Evolutionary conservation across 768 basidiomycete genomes (phyloP).

Genomic region (Calocybe indica): DNA sequence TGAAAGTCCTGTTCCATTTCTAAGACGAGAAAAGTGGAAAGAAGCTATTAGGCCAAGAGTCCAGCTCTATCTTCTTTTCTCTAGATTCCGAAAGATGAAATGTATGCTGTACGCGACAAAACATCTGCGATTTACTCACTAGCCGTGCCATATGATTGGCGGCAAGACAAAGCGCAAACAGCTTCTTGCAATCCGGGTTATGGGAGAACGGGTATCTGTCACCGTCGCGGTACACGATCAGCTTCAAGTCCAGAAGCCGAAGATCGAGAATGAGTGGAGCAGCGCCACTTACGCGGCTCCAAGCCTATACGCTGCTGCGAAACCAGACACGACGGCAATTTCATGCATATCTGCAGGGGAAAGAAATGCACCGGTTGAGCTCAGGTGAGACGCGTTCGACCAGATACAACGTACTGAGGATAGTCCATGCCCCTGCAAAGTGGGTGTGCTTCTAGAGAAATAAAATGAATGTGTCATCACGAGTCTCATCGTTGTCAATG

Average conservation of each 20-base stretch:
- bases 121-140: slow-evolving; percentile 3
- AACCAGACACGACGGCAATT: slow-evolving; percentile 31
- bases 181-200: slow-evolving; percentile 21
- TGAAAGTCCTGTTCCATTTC: too few relatives aligned
- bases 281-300: slow-evolving; percentile 25
- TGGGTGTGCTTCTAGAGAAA: slow-evolving; percentile 21
- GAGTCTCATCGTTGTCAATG: neutral
- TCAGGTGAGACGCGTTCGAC: too few relatives aligned
- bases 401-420: slow-evolving; percentile 19
- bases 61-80: slow-evolving; percentile 16
- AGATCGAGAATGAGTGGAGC: neutral
- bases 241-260: neutral
- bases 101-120: neutral
- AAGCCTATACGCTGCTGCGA: slow-evolving; percentile 30
- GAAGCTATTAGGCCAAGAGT: slow-evolving; percentile 7
- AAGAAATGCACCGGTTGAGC: neutral
- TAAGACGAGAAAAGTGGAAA: too few relatives aligned
- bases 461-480: too few relatives aligned
- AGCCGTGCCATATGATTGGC: slow-evolving; percentile 18
- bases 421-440: slow-evolving; percentile 31
- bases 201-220: slow-evolving; percentile 25
- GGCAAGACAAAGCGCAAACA: slow-evolving; percentile 22
- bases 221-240: too few relatives aligned
- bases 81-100: neutral
- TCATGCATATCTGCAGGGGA: slow-evolving; percentile 27